phyloP scores from a whole-genome alignment of 2,329 filamentous ascomycete species.

The Colletotrichum phormii region DNA sequence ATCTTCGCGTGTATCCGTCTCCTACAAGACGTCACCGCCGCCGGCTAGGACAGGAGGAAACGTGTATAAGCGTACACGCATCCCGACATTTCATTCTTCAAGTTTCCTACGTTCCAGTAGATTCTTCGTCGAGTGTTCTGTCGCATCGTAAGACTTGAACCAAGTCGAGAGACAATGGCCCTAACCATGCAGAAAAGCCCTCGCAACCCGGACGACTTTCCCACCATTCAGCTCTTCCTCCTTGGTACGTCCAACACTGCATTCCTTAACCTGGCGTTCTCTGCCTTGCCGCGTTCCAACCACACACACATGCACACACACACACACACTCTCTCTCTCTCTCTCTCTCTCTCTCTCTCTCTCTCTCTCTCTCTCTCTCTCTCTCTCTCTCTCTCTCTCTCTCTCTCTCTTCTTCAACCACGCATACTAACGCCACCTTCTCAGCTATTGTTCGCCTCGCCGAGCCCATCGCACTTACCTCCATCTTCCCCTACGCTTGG shows the following conservation, averaged over 20 bases:
- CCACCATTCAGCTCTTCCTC: constrained; percentile 83
- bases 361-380: background rate
- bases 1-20: constrained; percentile 1
- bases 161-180: constrained; percentile 60
- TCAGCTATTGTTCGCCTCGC: constrained; percentile 91
- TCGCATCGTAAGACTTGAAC: constrained; percentile 58
- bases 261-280: constrained; percentile 33
- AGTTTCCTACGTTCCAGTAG: constrained; percentile 34
- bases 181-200: constrained; percentile 61
- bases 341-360: background rate
- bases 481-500: constrained; percentile 94
- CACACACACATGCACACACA: background rate
- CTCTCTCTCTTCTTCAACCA: constrained; percentile 11
- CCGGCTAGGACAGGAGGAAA: constrained; percentile 24
- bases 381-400: background rate
- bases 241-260: constrained; percentile 70
- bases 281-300: constrained; percentile 2
- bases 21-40: constrained; percentile 20
- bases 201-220: constrained; percentile 80
- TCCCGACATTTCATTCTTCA: constrained; percentile 34
- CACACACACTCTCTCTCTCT: too few species aligned
- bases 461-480: constrained; percentile 92
- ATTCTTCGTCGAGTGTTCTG: constrained; percentile 44
- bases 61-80: constrained; percentile 34
- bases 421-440: constrained; percentile 36